Percentiles rank a stretch among this genome's conserved stretches.
Conservation (phyloP, 1,139 yeast species). For the Yamadazyma dendronema region DNA sequence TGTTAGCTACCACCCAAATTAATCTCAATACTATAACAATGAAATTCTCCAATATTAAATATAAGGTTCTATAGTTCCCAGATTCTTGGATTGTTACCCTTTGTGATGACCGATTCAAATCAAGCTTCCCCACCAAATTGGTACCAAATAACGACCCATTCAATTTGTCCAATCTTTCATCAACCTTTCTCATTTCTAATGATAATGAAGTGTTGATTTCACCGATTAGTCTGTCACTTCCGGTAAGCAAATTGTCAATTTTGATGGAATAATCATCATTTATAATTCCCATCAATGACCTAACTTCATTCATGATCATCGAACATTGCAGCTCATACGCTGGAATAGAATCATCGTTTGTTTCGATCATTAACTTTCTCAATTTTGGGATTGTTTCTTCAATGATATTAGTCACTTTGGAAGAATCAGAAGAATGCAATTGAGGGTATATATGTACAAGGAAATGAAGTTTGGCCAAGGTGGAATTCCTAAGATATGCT, state of each 20-base stretch:
- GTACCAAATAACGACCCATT: constrained; percentile 34
- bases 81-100: constrained; percentile 16
- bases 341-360: constrained; percentile 38
- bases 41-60: constrained; percentile 38
- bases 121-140: constrained; percentile 24
- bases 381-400: constrained; percentile 23
- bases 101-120: constrained; percentile 23
- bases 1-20: constrained; percentile 67
- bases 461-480: constrained; percentile 23
- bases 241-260: constrained; percentile 64
- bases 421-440: constrained; percentile 19
- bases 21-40: constrained; percentile 66
- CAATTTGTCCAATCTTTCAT: constrained; percentile 63
- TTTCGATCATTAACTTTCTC: constrained; percentile 24
- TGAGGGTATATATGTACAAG: constrained; percentile 30
- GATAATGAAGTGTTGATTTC: constrained; percentile 82
- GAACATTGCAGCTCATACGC: constrained; percentile 33
- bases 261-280: constrained; percentile 47
- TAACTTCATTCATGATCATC: constrained; percentile 35
- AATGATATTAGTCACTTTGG: constrained; percentile 22
- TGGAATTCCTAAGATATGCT: constrained; percentile 17
- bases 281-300: constrained; percentile 36
- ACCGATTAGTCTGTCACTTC: constrained; percentile 74
- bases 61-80: constrained; percentile 27
- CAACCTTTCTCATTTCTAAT: constrained; percentile 66